Evolutionary conservation across 176 grass and related monocot species (phyloP).

Genomic region (Avena insularis): DNA sequence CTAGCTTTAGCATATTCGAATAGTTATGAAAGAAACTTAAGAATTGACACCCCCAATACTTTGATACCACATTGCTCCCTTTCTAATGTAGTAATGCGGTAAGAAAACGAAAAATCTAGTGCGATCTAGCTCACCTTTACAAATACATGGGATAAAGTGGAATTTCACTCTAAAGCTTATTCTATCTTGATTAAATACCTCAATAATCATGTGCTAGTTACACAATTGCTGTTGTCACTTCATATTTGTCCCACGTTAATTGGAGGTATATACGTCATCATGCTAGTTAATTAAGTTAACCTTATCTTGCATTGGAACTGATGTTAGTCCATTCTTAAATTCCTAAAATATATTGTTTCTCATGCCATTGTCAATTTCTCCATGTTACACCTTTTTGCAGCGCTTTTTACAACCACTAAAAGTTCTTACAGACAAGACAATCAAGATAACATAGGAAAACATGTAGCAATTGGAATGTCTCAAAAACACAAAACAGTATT

Average conservation of each 20-base stretch:
- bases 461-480: constrained; percentile 44
- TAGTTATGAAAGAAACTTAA: neutral
- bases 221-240: constrained; percentile 25
- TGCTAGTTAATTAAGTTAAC: constrained; percentile 17
- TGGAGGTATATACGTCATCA: constrained; percentile 23
- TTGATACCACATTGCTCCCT: neutral
- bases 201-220: constrained; percentile 15
- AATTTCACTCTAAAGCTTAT: neutral
- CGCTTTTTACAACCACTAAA: constrained; percentile 32
- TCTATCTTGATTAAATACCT: neutral
- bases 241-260: constrained; percentile 30
- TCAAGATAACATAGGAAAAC: constrained; percentile 47
- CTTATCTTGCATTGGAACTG: neutral
- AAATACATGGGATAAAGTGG: neutral
- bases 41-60: neutral
- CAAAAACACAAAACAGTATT: constrained; percentile 22
- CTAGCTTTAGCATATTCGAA: too few species aligned
- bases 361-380: neutral
- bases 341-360: neutral
- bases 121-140: neutral
- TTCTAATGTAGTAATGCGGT: too few species aligned
- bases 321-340: neutral
- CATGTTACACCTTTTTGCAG: constrained; percentile 30
- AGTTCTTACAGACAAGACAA: constrained; percentile 44
- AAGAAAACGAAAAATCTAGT: neutral